Evolutionary conservation across 192 early-diverging fungal species (phyloP), one percentile per base, ranked within the genome.

Genomic region (Glomus cerebriforme): DNA sequence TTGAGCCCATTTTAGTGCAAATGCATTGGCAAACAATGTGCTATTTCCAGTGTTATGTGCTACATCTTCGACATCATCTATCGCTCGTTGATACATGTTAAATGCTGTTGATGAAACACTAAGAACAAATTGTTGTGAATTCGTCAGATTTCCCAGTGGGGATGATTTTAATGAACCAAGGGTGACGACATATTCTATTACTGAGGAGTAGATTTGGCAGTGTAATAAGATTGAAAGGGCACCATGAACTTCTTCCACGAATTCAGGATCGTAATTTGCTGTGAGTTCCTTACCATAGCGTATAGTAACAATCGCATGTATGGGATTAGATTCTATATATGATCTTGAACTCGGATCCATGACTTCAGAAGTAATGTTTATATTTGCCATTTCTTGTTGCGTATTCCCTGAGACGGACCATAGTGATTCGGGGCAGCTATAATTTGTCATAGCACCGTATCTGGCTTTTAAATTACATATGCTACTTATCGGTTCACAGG

Each of bases 1-100:
- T 27, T 66, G 31, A 34, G 64, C 64, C 26, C 26, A 66, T 66
- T 32, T 32, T 32, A n/a, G 64, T 66, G 64, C 64, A 66, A 66
- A 66, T 66, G 9, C 64, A n/a, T 34, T 32, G 17, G 31, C 64
- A 19, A 32, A 35, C 19, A 66, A 66, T 3, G 64, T 66, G 10
- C 64, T 66, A 66, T 66, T 66, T 37, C 64, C 64, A 3, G 39
- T 43, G 12, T 13, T 66, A 31, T 19, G 24, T 19, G 31, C 10
- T 66, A 66, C 31, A 31, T 32, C 15, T 34, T 32, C 31, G 9
- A 66, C 17, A 66, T 66, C 64, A 35, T 31, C 7, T 66, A 34
- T 15, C 31, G 17, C 10, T 31, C 64, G 32, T 1, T 0, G 0
- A 0, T 4, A 4, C 31, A 66, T 19, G 15, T 54, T 13, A 54